Percentiles rank a stretch among this genome's conserved stretches.
phyloP scores from a whole-genome alignment of 208 protist genomes.

The Trypanosoma platydactyli region DNA sequence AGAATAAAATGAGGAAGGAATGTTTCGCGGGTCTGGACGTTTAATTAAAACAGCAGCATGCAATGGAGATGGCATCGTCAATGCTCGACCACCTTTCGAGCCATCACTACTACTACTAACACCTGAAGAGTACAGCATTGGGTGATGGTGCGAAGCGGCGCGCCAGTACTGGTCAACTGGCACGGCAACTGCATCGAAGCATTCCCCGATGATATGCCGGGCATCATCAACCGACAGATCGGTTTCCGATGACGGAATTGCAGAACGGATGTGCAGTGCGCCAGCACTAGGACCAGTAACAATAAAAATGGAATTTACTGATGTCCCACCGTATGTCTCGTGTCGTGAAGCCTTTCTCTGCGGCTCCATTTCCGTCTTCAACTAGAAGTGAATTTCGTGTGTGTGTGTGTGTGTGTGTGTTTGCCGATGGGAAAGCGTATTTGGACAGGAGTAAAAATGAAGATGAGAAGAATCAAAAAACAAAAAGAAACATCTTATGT shows the following conservation, averaged over 20 bases:
- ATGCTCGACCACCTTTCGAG: background rate
- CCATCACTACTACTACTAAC: background rate
- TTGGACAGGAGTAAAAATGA: background rate
- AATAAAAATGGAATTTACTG: slow-evolving; percentile 70
- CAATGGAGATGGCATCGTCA: background rate
- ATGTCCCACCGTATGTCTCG: slow-evolving; percentile 6
- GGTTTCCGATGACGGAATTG: slow-evolving; percentile 21
- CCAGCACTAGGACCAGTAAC: slow-evolving; percentile 57
- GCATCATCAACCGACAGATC: slow-evolving; percentile 38
- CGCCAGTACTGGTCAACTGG: slow-evolving; percentile 72
- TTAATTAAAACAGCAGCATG: background rate
- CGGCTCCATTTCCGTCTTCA: slow-evolving; percentile 1
- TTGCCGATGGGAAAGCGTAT: too few relatives aligned
- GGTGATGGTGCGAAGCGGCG: slow-evolving; percentile 30
- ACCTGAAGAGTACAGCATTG: background rate
- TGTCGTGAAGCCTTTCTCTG: slow-evolving; percentile 11
- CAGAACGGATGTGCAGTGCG: slow-evolving; percentile 33
- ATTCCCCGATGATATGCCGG: slow-evolving; percentile 33
- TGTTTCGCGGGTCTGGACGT: slow-evolving; percentile 43
- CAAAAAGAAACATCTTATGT: background rate
- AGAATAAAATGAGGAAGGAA: slow-evolving; percentile 62
- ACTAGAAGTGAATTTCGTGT: too few relatives aligned
- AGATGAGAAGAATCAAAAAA: slow-evolving; percentile 3
- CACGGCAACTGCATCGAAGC: slow-evolving; percentile 50
- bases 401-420: background rate